Base-by-base conservation (phyloP, 441 rosid species). In the Manihot esculenta region DNA sequence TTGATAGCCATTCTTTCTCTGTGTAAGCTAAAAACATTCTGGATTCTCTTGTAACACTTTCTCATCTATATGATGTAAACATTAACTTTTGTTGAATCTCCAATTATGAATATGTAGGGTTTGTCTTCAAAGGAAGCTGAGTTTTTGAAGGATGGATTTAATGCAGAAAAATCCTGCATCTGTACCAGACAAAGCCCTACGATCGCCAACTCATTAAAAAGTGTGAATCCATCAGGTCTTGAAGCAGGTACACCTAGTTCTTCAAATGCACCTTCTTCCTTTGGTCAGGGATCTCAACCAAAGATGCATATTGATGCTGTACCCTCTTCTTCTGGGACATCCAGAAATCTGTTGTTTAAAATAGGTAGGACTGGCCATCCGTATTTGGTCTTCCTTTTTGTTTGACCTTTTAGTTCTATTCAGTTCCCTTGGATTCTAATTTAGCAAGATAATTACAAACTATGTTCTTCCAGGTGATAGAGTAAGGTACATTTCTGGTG, bases 41-140 rank as follows among this genome's bases (percentile, higher is more conserved):
- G 63, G n/a, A 74, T 77, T 73, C 76, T 44, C 33, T n/a, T 60
- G 66, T 33, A 42, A 33, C 15, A 15, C 10, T 35, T 41, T 13
- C 57, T 41, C 64, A 45, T 68, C 49, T 60, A 5, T 41, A 57
- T 68, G 70, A 69, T 58, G 50, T 55, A 49, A 30, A 62, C 69
- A 49, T 68, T 67, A 54, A 80, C 53, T 15, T 14, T 71, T 72
- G 74, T 59, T 75, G 45, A 76, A 68, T 81, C 62, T 62, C 58
- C 69, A 63, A 55, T 62, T 76, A 49, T 56, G 62, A 71, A 72
- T 68, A 53, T 84, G 74, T 76, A 94, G 99, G 90, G 94, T 68
- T 70, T 89, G 81, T 84, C 92, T 81, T 86, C 92, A 57, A 93
- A 93, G 84, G 93, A 93, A 86, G 85, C 84, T 27, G 96, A 88